Evolutionary conservation across 1,139 yeast species (phyloP), one percentile per base, ranked within the genome.

Genomic region (Saccharomyces hybrid): DNA sequence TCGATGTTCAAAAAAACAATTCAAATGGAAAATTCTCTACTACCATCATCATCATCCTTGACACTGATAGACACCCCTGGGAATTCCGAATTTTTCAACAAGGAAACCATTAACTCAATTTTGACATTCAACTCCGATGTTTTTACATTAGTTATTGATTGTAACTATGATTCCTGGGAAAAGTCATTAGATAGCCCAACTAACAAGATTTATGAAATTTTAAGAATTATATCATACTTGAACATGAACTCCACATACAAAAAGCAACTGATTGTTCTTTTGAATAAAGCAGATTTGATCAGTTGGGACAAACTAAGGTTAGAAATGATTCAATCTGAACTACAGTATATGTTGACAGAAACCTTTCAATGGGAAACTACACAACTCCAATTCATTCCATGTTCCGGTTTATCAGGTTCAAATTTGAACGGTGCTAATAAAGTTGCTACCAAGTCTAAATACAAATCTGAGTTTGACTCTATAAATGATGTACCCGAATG

Each of bases 11-110:
- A 5, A 6, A 47, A 47, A 16, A 16, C 47, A 4, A 27, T 46
- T 46, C 19, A 87, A 31, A 83, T 86, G 59, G 86, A 83, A 62
- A 83, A 66, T 0, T 66, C 63, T 2, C 76, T 16, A 16, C 24
- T 38, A 9, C 44, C 44, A 12, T 12, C 44, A 38, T 38, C 44
- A 38, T 38, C 83, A 3, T 73, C 78, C 54, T 86, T 84, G 67
- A 84, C 89, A 0, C 84, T 90, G 7, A 82, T 86, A 55, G 96
- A 88, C 72, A 91, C 95, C 0, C 96, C 96, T 7, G 96, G 96
- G 3, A 95, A 88, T 73, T 78, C 8, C 38, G 2, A 81, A 65
- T 89, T 86, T 76, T 86, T 85, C 70, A 87, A 88, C 55, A 77
- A 90, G 16, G 93, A 86, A 66, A 85, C 82, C 64, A 51, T 69